Evolutionary conservation across 768 basidiomycete species (phyloP).

Genomic region (Leucogyrophana mollusca): DNA sequence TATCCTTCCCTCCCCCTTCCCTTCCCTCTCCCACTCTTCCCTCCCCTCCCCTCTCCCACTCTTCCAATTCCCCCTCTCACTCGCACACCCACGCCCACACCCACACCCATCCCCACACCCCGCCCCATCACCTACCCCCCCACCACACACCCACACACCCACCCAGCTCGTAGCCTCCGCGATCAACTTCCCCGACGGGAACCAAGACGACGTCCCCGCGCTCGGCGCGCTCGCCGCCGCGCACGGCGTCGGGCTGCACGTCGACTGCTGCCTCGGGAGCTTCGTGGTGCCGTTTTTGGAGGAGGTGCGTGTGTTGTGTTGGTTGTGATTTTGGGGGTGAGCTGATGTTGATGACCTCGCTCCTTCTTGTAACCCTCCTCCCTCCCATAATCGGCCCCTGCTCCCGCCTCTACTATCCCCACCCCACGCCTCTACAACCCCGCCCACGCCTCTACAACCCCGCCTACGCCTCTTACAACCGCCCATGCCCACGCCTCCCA

Average conservation of each 20-base stretch:
- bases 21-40: no score
- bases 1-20: background rate
- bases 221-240: constrained; percentile 72
- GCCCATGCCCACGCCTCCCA: no score
- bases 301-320: background rate
- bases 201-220: constrained; percentile 81
- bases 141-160: constrained; percentile 6
- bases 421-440: no score
- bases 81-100: background rate
- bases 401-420: no score
- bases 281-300: constrained; percentile 95
- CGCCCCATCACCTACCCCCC: no score
- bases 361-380: no score
- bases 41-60: no score
- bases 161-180: constrained; percentile 84
- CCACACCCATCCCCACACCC: background rate
- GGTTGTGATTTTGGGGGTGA: background rate
- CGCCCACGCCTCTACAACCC: no score
- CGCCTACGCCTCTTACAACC: no score
- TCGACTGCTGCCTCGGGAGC: constrained; percentile 92
- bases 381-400: no score
- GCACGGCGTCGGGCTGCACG: constrained; percentile 84
- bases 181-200: constrained; percentile 83
- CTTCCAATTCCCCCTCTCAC: constrained; percentile 1
- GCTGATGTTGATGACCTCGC: no score